Percentiles rank a stretch among this genome's conserved stretches.
These are phyloP conservation scores for Abelmoschus esculentus DNA, from an alignment of 345 rosid species.

Conservation along the genomic window DNA sequence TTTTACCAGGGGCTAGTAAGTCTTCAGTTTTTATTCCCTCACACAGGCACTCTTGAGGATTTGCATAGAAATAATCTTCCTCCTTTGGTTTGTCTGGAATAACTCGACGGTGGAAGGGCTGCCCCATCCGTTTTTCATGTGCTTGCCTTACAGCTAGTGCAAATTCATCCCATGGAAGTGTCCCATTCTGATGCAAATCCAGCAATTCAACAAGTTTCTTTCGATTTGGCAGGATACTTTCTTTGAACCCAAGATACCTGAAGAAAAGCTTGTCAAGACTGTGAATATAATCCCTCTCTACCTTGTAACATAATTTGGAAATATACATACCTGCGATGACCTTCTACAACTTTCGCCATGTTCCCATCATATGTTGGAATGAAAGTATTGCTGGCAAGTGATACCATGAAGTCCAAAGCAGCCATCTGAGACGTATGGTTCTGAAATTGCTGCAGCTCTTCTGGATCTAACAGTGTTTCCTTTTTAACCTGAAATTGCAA, in stretches of 20 bases:
- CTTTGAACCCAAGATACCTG: conserved; percentile 87
- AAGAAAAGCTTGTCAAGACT: conserved; percentile 14
- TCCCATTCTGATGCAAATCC: conserved; percentile 69
- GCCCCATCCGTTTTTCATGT: conserved; percentile 68
- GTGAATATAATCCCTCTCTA: background rate
- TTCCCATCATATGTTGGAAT: conserved; percentile 95
- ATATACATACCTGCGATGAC: conserved; percentile 73
- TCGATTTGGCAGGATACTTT: conserved; percentile 60
- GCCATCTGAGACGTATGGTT: conserved; percentile 99
- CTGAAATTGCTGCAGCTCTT: conserved; percentile 70
- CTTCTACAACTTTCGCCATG: conserved; percentile 98
- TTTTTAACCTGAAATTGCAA: conserved; percentile 64
- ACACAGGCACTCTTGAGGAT: conserved; percentile 91
- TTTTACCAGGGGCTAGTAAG: conserved; percentile 34
- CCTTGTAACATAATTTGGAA: background rate
- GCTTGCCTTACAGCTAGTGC: conserved; percentile 48
- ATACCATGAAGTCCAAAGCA: conserved; percentile 93
- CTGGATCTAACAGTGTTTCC: conserved; percentile 68
- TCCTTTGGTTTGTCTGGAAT: conserved; percentile 83
- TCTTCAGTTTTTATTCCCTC: conserved; percentile 51
- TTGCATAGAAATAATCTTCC: conserved; percentile 95
- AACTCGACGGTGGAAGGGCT: conserved; percentile 50
- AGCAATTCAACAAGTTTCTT: conserved; percentile 61
- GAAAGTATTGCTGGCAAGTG: conserved; percentile 84
- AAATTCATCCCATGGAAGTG: conserved; percentile 63